These are phyloP conservation scores for Tuber melanosporum DNA, from an alignment of 495 filamentous ascomycete genomes.

Conservation along the genomic window DNA sequence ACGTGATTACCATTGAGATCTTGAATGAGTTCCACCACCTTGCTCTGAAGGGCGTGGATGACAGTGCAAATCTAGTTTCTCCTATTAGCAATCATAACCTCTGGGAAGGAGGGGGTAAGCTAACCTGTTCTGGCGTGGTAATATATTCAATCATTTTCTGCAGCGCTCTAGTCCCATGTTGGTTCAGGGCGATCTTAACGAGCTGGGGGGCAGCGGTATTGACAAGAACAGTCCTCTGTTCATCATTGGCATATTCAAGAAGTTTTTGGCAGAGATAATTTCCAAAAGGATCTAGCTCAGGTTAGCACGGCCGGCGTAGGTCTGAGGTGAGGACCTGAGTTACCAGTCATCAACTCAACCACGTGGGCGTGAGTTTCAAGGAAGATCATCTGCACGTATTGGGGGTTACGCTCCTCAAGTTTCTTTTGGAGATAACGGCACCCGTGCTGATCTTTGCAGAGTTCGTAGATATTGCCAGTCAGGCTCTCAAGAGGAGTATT, in stretches of 20 bases:
- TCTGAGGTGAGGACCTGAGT: conserved; percentile 32
- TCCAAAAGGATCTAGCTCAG: conserved; percentile 73
- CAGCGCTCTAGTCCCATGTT: conserved; percentile 89
- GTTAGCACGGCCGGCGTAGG: conserved; percentile 46
- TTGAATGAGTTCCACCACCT: conserved; percentile 88
- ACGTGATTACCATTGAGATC: conserved; percentile 98
- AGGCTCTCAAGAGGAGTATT: conserved; percentile 73
- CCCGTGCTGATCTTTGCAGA: conserved; percentile 96
- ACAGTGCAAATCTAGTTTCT: conserved; percentile 62
- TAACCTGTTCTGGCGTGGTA: conserved; percentile 60
- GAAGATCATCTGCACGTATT: conserved; percentile 87
- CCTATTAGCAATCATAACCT: conserved; percentile 12
- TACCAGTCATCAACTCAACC: conserved; percentile 89
- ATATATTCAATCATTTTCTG: conserved; percentile 99
- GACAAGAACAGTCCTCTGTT: conserved; percentile 87
- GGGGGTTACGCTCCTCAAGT: conserved; percentile 78
- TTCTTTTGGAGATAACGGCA: conserved; percentile 95
- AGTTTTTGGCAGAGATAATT: conserved; percentile 98
- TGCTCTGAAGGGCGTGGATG: conserved; percentile 65
- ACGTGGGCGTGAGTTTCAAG: conserved; percentile 84
- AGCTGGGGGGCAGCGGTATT: conserved; percentile 78
- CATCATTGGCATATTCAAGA: conserved; percentile 83
- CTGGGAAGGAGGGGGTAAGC: neutral
- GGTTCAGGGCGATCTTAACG: conserved; percentile 87
- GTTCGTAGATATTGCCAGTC: conserved; percentile 68